Evolutionary conservation across 305 asterid genomes (phyloP), one percentile per base, ranked within the genome.

Genomic region (Nicotiana rustica): DNA sequence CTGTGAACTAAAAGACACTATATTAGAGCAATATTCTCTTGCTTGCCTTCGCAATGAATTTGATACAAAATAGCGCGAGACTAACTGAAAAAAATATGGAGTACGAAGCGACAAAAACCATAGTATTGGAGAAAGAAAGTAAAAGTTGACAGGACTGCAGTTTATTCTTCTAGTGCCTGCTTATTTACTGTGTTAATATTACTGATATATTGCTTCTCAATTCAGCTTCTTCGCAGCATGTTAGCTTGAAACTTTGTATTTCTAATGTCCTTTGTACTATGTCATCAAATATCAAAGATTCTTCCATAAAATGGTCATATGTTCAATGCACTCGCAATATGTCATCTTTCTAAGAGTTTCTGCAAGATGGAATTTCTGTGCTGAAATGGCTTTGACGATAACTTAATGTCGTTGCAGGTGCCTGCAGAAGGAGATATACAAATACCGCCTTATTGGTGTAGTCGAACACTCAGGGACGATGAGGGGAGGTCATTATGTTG

Each of bases 401-500:
- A 52, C 47, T 7, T 52, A 41, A 29, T 76, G 66, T 4, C 10
- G 10, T 17, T 69, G 62, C 91, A 93, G 99, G 85, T 88, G 87
- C 84, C 77, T 52, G 2, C 93, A 92, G 33, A 68, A 79, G 59
- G 93, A 83, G 14, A 21, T 18, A 57, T 80, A 80, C 69, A 78
- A 81, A 47, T 95, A 95, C 73, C 90, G 87, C 4, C 88, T 95
- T 19, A 86, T 91, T 19, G 99, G 99, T 66, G 92, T 92, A 80
- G 98, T 95, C 56, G 98, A 91, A 87, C 99, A 95, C 88, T 81
- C 84, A 5, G 99, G 99, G 68, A 88, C 89, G 8, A 96, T 96
- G 98, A 90, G 95, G 82, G 91, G 93, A 18, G 99, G 99, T 13
- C 99, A 96, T 82, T 96, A 96, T 64, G 92, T 94, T 25, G 97